Conservation (phyloP, 139 green algal species). For the Desmodesmus armatus region DNA sequence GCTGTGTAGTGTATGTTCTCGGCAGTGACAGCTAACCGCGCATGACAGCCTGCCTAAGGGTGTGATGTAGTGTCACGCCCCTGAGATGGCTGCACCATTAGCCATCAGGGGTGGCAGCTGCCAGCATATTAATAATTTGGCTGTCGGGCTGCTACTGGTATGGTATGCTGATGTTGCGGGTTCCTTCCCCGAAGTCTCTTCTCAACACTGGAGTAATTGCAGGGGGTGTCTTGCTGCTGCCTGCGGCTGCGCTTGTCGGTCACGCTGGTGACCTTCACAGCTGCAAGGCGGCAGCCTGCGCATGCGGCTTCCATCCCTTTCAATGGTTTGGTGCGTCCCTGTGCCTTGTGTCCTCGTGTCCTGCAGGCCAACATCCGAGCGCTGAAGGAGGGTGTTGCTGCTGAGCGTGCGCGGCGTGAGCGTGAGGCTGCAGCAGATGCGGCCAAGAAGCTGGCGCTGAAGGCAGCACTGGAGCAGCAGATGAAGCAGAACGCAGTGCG, state of each 20-base stretch:
- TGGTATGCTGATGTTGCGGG: no score
- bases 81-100: neutral
- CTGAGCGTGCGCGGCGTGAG: constrained; percentile 14
- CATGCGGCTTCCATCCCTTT: no score
- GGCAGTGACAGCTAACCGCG: neutral
- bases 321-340: no score
- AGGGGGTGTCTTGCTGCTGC: no score
- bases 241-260: no score
- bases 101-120: neutral
- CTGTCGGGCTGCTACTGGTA: neutral
- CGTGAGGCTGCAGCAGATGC: constrained; percentile 26
- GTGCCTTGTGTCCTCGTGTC: no score
- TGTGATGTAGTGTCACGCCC: neutral
- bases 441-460: constrained; percentile 36
- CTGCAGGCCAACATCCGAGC: constrained; percentile 30
- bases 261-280: no score
- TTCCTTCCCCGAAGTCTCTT: no score
- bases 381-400: constrained; percentile 17
- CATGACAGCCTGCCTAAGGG: neutral
- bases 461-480: constrained; percentile 35
- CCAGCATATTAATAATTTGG: neutral
- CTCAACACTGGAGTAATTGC: no score
- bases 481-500: constrained; percentile 35
- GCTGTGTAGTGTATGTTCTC: neutral
- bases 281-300: no score